Conservation (phyloP, 2,329 filamentous ascomycete species). For the Parastagonospora avenae region DNA sequence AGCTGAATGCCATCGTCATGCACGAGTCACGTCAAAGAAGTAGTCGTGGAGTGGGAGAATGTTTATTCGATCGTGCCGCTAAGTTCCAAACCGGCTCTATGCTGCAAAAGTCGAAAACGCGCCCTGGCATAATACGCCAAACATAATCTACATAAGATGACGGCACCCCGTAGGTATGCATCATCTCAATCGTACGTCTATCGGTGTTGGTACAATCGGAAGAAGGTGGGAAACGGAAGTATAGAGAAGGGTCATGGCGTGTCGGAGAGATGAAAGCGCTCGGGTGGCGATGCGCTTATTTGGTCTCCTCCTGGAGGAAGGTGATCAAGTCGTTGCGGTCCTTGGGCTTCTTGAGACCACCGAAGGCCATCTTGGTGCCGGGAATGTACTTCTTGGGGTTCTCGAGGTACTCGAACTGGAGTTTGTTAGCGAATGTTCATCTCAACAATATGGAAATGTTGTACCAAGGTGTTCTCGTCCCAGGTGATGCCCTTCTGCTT, state of each 20-base stretch:
- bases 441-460: conserved; percentile 25
- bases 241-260: conserved; percentile 34
- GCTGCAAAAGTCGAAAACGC: conserved; percentile 38
- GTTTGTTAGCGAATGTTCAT: conserved; percentile 15
- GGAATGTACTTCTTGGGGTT: conserved; percentile 99
- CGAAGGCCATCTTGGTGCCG: conserved; percentile 99
- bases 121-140: conserved; percentile 41
- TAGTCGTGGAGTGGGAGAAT: conserved; percentile 37
- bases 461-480: conserved; percentile 82
- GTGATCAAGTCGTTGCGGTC: conserved; percentile 99
- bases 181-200: conserved; percentile 47
- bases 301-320: conserved; percentile 72
- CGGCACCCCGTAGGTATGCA: conserved; percentile 24
- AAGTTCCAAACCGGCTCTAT: conserved; percentile 43
- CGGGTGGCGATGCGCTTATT: conserved; percentile 58
- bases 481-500: conserved; percentile 93
- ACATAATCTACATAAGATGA: conserved; percentile 43
- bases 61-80: conserved; percentile 43
- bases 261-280: conserved; percentile 25
- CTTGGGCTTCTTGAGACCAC: conserved; percentile 99
- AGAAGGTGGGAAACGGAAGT: conserved; percentile 29
- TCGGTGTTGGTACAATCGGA: conserved; percentile 46
- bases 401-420: conserved; percentile 94
- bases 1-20: neutral
- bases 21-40: neutral